Base-by-base conservation (phyloP, 116 monocot species). In the Iris pallida region DNA sequence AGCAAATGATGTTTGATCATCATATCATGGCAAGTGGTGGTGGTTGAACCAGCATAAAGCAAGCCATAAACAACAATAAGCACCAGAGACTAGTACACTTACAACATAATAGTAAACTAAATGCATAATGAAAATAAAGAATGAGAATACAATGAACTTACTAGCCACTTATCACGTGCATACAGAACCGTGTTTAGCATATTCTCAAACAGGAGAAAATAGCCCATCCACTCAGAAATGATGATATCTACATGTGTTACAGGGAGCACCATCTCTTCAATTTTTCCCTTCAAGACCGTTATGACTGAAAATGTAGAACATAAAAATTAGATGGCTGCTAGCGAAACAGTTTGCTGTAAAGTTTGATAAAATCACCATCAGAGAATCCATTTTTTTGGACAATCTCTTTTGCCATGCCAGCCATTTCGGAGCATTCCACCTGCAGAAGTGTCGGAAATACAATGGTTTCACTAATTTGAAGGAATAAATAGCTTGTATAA, bases 201-300 rank as follows among this genome's bases (percentile, higher is more conserved):
- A 67, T 95, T 91, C 72, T 95, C 95, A 71, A 83, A 95, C 67
- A 95, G 74, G 10, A 95, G 76, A 79, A 95, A 95, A 69, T 95
- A 95, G 51, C 95, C 95, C 95, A 95, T 95, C 95, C 95, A 95
- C 57, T 95, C 91, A 44, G 91, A 91, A 54, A 95, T 86, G 42
- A 91, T 91, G 42, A 91, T 80, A 68, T 95, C 95, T 12, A 95
- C 95, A 46, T 91, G 80, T 15, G 81, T 18, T 11, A 88, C 82
- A 20, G 95, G 91, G 64, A 95, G 91, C 47, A 66, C 83, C 73
- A 95, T 84, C 66, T 95, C 91, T 78, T 95, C 95, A 62, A 95
- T 76, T 58, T 95, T 95, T 57, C 94, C 95, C 68, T 95, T 95
- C 70, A 95, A 66, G 17, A 95, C 82, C 4, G 91, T 95, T 75